Conservation (phyloP, 345 rosid genomes). For the Pseudoturritis turrita region DNA sequence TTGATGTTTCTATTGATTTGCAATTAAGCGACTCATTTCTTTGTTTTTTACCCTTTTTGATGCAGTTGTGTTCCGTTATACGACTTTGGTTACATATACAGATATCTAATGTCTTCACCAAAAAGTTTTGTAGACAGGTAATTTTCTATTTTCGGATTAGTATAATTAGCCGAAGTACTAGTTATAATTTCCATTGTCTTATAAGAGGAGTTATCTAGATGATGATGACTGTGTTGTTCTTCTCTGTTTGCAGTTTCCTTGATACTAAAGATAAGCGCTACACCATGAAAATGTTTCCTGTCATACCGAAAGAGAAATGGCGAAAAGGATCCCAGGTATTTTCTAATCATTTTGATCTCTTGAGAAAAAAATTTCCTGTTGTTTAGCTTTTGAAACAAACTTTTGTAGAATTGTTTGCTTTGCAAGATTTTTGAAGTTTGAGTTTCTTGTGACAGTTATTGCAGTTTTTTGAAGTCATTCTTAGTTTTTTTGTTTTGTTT, state of each 20-base stretch:
- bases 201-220: neutral
- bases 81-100: constrained; percentile 78
- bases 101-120: constrained; percentile 69
- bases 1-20: neutral
- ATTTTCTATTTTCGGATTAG: constrained; percentile 41
- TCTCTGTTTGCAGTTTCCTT: constrained; percentile 52
- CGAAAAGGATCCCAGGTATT: constrained; percentile 92
- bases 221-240: neutral
- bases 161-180: neutral
- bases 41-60: constrained; percentile 6
- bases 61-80: constrained; percentile 91
- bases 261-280: constrained; percentile 68
- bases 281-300: constrained; percentile 66
- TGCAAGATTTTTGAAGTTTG: neutral
- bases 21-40: neutral
- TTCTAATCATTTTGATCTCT: constrained; percentile 1
- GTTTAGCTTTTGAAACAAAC: neutral
- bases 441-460: neutral
- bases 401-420: neutral
- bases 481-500: neutral
- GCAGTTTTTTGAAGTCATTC: neutral
- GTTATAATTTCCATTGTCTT: neutral
- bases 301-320: constrained; percentile 61
- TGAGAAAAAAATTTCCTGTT: neutral
- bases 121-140: constrained; percentile 96